Percentiles rank a stretch among this genome's conserved stretches.
Conservation (phyloP, 495 filamentous ascomycete genomes). For the Penicillium lagena region DNA sequence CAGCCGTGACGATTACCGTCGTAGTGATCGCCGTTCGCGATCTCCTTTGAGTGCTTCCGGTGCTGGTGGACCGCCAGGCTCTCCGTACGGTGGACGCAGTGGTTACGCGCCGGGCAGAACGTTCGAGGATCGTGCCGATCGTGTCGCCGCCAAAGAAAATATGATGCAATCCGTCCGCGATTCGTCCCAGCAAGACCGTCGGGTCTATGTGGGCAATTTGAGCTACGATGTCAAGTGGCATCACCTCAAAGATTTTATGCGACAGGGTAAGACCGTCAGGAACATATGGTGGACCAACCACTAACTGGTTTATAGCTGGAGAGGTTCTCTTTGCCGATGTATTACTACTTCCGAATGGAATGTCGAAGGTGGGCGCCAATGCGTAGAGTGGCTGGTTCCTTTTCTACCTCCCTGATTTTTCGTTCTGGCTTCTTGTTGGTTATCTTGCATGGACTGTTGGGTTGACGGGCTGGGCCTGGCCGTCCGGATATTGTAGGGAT, state of each 20-base stretch:
- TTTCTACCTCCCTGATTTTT: slow-evolving; percentile 40
- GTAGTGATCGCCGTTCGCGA: slow-evolving; percentile 70
- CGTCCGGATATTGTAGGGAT: slow-evolving; percentile 95
- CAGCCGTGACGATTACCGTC: slow-evolving; percentile 83
- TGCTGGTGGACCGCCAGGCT: slow-evolving; percentile 59
- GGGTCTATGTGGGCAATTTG: slow-evolving; percentile 98
- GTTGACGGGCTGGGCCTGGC: slow-evolving; percentile 99
- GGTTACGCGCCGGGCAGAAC: slow-evolving; percentile 59
- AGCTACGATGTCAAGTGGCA: slow-evolving; percentile 99
- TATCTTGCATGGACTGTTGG: slow-evolving; percentile 85
- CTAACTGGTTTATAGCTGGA: slow-evolving; percentile 59
- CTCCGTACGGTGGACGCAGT: slow-evolving; percentile 51
- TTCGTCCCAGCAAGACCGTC: slow-evolving; percentile 94
- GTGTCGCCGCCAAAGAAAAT: slow-evolving; percentile 77
- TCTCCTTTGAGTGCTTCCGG: slow-evolving; percentile 79
- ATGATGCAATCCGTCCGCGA: slow-evolving; percentile 94
- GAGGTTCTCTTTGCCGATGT: slow-evolving; percentile 99
- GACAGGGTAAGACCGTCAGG: slow-evolving; percentile 67
- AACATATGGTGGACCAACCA: too few species aligned
- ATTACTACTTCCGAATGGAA: slow-evolving; percentile 99
- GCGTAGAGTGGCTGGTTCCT: slow-evolving; percentile 83
- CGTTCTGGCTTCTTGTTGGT: slow-evolving; percentile 53
- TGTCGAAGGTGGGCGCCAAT: slow-evolving; percentile 99
- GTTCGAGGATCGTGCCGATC: slow-evolving; percentile 80
- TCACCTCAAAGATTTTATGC: slow-evolving; percentile 99